Evolutionary conservation across 2,329 filamentous ascomycete species (phyloP).

Genomic region (Botrytis fragariae): DNA sequence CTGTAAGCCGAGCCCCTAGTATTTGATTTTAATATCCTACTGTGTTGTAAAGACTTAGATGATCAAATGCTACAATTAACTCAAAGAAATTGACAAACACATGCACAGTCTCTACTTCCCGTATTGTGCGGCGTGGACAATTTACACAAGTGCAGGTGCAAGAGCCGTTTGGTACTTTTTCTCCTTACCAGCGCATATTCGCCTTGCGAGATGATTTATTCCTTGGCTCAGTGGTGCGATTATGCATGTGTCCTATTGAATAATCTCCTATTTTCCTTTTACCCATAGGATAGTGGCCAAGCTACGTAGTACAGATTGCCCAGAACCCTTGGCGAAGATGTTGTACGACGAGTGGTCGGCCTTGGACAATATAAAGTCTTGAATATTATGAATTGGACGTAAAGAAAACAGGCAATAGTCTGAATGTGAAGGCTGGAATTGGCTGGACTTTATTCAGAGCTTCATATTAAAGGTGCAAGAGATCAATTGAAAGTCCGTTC

Average conservation of each 20-base stretch:
- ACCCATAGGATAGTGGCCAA: not conserved
- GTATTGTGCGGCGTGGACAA: not conserved
- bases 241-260: not conserved
- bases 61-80: not conserved
- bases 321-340: conserved; percentile 5
- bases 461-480: not conserved
- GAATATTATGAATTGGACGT: not conserved
- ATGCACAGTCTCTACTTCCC: not conserved
- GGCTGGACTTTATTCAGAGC: not conserved
- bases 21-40: no score
- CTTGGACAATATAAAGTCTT: not conserved
- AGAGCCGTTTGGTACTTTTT: not conserved
- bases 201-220: not conserved
- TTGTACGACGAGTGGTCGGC: not conserved
- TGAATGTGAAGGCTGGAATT: not conserved
- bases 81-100: not conserved
- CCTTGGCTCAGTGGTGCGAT: not conserved
- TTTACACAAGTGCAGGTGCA: not conserved
- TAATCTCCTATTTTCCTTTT: not conserved
- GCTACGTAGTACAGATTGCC: not conserved
- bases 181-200: not conserved
- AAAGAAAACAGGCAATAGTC: not conserved
- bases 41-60: not conserved
- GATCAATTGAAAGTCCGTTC: not conserved
- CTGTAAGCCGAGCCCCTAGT: not conserved